Conservation (phyloP, 169 alveolate species). For the Plasmodium yoelii region DNA sequence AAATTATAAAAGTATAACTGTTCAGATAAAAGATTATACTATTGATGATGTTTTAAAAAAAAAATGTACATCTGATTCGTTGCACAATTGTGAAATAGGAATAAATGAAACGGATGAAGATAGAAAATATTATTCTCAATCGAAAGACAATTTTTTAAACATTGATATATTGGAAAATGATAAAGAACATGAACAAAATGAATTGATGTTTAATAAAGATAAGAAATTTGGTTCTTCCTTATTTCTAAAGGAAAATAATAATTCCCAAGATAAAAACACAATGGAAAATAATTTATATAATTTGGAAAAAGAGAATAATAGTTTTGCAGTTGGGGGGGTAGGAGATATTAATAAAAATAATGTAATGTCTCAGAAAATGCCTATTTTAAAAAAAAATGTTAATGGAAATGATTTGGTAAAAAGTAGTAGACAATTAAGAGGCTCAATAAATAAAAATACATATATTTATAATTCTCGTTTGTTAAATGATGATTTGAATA, state of each 20-base stretch:
- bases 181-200: not conserved
- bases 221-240: not conserved
- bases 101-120: not conserved
- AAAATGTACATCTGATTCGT: conserved; percentile 36
- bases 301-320: not conserved
- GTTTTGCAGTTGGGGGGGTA: not conserved
- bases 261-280: not conserved
- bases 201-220: not conserved
- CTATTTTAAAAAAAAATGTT: not conserved
- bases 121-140: not conserved
- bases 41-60: conserved; percentile 65
- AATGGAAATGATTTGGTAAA: conserved; percentile 14
- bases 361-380: not conserved
- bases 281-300: not conserved
- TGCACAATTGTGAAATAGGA: conserved; percentile 27
- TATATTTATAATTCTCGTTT: conserved; percentile 46
- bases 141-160: not conserved
- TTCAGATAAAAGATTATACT: conserved; percentile 30
- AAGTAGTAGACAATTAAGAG: conserved; percentile 11
- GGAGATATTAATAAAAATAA: not conserved
- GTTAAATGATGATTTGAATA: conserved; percentile 48
- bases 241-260: not conserved
- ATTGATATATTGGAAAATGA: not conserved
- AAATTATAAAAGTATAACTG: conserved; percentile 49
- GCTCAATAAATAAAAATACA: conserved; percentile 27